A percentile compares a stretch with the other conserved stretches of the same genome.
These are phyloP conservation scores for Bipolaris victoriae DNA, from an alignment of 2,329 filamentous ascomycete genomes.

Conservation along the genomic window DNA sequence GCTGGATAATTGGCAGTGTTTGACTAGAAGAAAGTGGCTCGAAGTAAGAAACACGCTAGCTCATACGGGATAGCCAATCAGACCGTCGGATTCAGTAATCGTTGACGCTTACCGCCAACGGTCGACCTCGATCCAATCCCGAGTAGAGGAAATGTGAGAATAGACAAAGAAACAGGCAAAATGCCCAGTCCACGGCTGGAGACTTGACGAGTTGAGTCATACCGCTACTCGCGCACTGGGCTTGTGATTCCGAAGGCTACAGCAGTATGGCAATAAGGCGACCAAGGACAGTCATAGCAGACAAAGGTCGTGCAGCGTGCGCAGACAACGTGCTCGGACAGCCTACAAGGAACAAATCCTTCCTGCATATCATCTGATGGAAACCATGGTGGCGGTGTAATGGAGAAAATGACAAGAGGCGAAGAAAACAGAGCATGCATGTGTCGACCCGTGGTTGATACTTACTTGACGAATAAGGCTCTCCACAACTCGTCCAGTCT, in stretches of 20 bases:
- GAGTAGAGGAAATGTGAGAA: background rate
- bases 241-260: background rate
- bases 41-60: background rate
- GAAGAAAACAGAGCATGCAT: constrained; percentile 10
- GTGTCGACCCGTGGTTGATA: constrained; percentile 34
- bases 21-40: background rate
- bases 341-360: constrained; percentile 4
- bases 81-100: background rate
- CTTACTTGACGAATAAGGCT: constrained; percentile 81
- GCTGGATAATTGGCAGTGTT: background rate
- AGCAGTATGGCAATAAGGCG: background rate
- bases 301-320: background rate
- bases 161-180: background rate
- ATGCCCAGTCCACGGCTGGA: background rate
- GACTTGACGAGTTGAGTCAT: background rate
- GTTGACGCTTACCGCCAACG: background rate
- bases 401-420: constrained; percentile 6
- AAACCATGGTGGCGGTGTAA: background rate
- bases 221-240: background rate
- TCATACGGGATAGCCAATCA: background rate
- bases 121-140: background rate
- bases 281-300: constrained; percentile 10
- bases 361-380: constrained; percentile 3
- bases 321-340: constrained; percentile 7
- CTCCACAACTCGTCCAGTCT: constrained; percentile 90